These are phyloP conservation scores for Leccinum rimulosum DNA, from an alignment of 768 basidiomycete species.

Conservation along the genomic window DNA sequence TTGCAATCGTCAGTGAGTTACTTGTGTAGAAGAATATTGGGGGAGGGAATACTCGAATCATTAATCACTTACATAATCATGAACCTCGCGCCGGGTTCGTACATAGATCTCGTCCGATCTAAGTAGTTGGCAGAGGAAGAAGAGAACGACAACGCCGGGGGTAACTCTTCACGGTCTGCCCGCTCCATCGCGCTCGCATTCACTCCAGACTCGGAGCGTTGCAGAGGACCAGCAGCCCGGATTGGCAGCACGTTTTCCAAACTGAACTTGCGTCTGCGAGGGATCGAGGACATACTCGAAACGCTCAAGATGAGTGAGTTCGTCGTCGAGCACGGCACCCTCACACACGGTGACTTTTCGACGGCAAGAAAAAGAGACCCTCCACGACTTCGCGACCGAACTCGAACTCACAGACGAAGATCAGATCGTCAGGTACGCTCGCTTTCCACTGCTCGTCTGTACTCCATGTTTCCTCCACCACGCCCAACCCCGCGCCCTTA, in stretches of 20 bases:
- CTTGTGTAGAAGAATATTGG: neutral
- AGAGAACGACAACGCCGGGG: conserved; percentile 74
- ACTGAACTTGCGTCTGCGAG: conserved; percentile 74
- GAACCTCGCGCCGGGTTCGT: conserved; percentile 60
- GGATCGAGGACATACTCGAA: conserved; percentile 69
- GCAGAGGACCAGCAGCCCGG: conserved; percentile 81
- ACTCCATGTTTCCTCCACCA: conserved; percentile 83
- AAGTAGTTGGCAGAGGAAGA: conserved; percentile 70
- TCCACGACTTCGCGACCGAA: conserved; percentile 85
- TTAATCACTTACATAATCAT: no score
- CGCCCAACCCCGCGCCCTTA: conserved; percentile 61
- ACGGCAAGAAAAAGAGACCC: conserved; percentile 92
- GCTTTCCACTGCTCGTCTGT: conserved; percentile 36
- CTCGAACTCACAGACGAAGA: conserved; percentile 89
- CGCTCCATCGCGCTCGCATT: neutral
- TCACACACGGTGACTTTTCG: neutral
- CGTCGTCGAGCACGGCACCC: neutral
- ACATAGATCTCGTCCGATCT: neutral
- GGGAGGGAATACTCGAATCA: neutral
- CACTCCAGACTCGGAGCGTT: neutral
- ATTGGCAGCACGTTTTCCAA: conserved; percentile 95
- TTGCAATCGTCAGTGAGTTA: no score
- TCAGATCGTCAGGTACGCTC: conserved; percentile 66
- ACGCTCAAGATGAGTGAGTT: conserved; percentile 59
- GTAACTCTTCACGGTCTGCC: conserved; percentile 43